Conservation (phyloP, 2,329 filamentous ascomycete species). For the Zalaria sp. region DNA sequence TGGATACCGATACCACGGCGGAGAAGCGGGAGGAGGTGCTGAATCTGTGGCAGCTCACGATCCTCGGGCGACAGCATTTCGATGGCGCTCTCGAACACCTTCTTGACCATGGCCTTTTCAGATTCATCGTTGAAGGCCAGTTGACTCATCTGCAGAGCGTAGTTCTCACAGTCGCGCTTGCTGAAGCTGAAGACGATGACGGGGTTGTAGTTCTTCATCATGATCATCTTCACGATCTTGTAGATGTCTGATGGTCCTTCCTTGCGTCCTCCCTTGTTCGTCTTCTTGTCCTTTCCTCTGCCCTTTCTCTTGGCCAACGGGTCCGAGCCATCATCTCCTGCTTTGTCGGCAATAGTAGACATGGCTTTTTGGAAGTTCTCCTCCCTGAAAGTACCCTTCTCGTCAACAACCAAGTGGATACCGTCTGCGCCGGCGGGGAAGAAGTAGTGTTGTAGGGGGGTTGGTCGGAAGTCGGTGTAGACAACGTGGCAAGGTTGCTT, state of each 20-base stretch:
- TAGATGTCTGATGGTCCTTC: slow-evolving; percentile 70
- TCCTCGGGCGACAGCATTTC: slow-evolving; percentile 88
- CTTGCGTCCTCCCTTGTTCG: slow-evolving; percentile 69
- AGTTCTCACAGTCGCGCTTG: slow-evolving; percentile 88
- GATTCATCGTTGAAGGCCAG: slow-evolving; percentile 93
- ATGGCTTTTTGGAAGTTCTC: slow-evolving; percentile 97
- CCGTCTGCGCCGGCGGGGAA: slow-evolving; percentile 87
- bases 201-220: slow-evolving; percentile 92
- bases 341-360: slow-evolving; percentile 74
- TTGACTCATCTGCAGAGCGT: slow-evolving; percentile 73
- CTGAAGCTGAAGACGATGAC: slow-evolving; percentile 99
- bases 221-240: slow-evolving; percentile 98
- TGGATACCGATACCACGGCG: slow-evolving; percentile 92
- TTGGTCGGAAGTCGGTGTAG: slow-evolving; percentile 96
- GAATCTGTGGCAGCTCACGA: slow-evolving; percentile 74
- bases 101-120: slow-evolving; percentile 85
- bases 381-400: slow-evolving; percentile 91
- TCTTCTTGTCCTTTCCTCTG: slow-evolving; percentile 82
- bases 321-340: slow-evolving; percentile 71
- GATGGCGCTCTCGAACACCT: slow-evolving; percentile 88
- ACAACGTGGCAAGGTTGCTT: slow-evolving; percentile 97
- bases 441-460: slow-evolving; percentile 93
- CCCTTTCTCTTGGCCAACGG: slow-evolving; percentile 68
- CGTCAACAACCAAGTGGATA: slow-evolving; percentile 87
- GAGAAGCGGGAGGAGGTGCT: slow-evolving; percentile 75